Evolutionary conservation across 2,329 filamentous ascomycete genomes (phyloP).

Genomic region (Lecanoromycetidae sp.): DNA sequence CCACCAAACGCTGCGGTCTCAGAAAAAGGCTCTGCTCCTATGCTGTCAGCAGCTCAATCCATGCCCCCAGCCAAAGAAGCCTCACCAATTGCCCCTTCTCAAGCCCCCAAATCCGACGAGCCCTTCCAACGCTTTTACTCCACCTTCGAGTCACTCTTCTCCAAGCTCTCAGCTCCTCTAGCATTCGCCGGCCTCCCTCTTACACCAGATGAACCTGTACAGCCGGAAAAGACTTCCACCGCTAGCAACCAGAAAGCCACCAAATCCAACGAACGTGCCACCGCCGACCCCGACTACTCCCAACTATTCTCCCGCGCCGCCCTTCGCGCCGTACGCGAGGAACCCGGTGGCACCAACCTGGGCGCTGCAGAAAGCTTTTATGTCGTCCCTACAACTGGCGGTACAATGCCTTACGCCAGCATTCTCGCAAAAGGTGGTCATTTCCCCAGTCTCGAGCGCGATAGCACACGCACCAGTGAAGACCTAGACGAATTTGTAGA

Average conservation of each 20-base stretch:
- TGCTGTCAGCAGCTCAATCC: conserved; percentile 21
- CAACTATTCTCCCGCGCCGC: conserved; percentile 78
- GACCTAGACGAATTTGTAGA: conserved; percentile 79
- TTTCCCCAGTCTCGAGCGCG: conserved; percentile 22
- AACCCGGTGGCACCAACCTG: conserved; percentile 44
- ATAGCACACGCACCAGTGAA: conserved; percentile 38
- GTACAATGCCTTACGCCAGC: conserved; percentile 84
- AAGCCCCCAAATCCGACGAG: conserved; percentile 43
- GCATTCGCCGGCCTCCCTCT: conserved; percentile 88
- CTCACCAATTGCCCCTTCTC: conserved; percentile 23
- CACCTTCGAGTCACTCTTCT: conserved; percentile 79
- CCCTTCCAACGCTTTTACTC: conserved; percentile 86
- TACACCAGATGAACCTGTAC: conserved; percentile 37
- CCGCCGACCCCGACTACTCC: conserved; percentile 60
- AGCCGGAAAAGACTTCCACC: conserved; percentile 21
- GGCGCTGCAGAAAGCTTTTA: conserved; percentile 65
- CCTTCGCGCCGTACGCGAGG: conserved; percentile 62
- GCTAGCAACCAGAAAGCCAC: conserved; percentile 7
- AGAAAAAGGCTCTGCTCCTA: conserved; percentile 9
- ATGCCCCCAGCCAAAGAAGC: conserved; percentile 17
- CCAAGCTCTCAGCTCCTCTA: conserved; percentile 74
- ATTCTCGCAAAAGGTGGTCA: conserved; percentile 53
- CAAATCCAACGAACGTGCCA: conserved; percentile 11
- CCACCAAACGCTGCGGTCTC: not conserved
- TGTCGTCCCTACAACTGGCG: conserved; percentile 81